These are phyloP conservation scores for Toxicodendron radicans DNA, from an alignment of 345 rosid species.

Conservation along the genomic window DNA sequence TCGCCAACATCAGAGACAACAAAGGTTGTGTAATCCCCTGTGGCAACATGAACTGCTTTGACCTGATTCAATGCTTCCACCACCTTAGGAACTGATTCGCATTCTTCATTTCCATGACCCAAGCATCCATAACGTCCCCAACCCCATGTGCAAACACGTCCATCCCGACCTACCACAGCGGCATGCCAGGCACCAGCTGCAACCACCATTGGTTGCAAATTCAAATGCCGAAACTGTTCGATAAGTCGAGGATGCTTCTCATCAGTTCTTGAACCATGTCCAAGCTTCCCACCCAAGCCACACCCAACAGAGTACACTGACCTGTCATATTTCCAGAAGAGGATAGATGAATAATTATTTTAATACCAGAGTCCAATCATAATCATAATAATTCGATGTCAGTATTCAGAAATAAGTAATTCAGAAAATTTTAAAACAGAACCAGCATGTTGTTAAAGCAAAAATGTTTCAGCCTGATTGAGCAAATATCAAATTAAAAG, in stretches of 20 bases:
- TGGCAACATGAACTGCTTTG: constrained; percentile 84
- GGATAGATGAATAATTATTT: constrained; percentile 17
- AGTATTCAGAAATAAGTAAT: background rate
- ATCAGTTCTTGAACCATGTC: constrained; percentile 72
- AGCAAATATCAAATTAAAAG: background rate
- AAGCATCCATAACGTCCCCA: constrained; percentile 97
- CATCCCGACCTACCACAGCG: constrained; percentile 90
- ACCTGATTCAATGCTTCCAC: constrained; percentile 66
- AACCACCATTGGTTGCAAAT: constrained; percentile 81
- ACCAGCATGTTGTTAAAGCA: background rate
- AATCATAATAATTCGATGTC: background rate
- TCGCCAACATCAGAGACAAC: constrained; percentile 86
- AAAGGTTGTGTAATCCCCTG: constrained; percentile 92
- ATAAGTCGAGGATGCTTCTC: constrained; percentile 90
- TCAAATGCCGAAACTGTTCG: constrained; percentile 67
- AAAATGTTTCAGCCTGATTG: background rate
- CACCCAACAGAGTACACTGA: constrained; percentile 97
- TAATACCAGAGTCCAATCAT: background rate
- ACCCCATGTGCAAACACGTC: constrained; percentile 96
- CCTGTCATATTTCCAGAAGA: constrained; percentile 42
- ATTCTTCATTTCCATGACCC: constrained; percentile 92
- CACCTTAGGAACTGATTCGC: constrained; percentile 74
- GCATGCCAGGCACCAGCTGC: constrained; percentile 99
- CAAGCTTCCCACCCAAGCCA: constrained; percentile 97
- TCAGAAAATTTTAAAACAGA: background rate